Base-by-base conservation (phyloP, 2,329 filamentous ascomycete genomes). In the Neonectria coccinea region DNA sequence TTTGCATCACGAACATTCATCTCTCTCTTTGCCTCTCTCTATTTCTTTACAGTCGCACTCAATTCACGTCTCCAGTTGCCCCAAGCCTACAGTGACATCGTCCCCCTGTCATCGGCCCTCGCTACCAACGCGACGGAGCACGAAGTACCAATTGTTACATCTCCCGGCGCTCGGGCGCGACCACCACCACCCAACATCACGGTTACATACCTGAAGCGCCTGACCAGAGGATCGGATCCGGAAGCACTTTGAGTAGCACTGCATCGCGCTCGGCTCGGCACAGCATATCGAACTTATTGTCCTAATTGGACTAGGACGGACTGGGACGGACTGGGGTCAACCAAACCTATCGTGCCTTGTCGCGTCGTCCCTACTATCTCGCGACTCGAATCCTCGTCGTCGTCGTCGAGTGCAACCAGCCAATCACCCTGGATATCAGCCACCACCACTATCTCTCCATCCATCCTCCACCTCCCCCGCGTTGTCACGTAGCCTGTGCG, bases 401-500 rank as follows among this genome's bases (percentile, higher is more conserved):
- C 36, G 14, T n/a, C n/a, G 18, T 45, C 27, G 27, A 36, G 53
- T 62, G 59, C 53, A 56, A 56, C 53, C 53, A 62, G n/a, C 48
- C 31, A 48, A 31, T 39, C 33, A 51, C 48, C 42, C 62, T 31
- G 16, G 45, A 53, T 48, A 45, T 25, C 54, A 47, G 47, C 25
- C 54, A 41, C 50, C 58, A 22, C 57, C 27, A 27, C 41, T 33
- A 55, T 39, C 57, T 50, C 44, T 20, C 31, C 48, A 42, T 27
- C 14, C 41, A 42, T 18, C n/a, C 10, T 12, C n/a, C 41, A 20
- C 54, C 20, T n/a, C 41, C 67, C 65, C 65, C 62, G 65, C 65
- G 59, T 55, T 67, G 65, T 69, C 65, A 69, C 65, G 65, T 69
- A 69, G 58, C 62, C 51, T 55, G 62, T 42, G 39, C 16, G 39